phyloP scores from a whole-genome alignment of 176 grass and related monocot genomes.

The Bothriochloa decipiens region DNA sequence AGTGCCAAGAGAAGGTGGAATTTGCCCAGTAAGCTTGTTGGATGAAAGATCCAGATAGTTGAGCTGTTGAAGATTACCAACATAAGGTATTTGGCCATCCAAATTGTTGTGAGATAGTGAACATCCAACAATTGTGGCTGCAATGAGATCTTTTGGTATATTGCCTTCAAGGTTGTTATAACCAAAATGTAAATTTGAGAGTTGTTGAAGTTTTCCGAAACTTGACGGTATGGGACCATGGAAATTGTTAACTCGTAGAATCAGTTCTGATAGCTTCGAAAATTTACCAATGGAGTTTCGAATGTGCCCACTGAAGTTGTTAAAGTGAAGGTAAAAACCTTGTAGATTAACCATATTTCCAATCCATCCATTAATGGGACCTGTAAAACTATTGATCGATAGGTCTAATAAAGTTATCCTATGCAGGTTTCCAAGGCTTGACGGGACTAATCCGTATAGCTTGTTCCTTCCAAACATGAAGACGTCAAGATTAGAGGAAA shows the following conservation, averaged over 20 bases:
- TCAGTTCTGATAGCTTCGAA: constrained; percentile 27
- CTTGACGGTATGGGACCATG: constrained; percentile 40
- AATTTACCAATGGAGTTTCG: constrained; percentile 46
- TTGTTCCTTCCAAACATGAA: constrained; percentile 25
- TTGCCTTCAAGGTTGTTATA: constrained; percentile 35
- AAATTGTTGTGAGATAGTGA: constrained; percentile 21
- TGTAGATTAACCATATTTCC: constrained; percentile 29
- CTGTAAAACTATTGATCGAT: neutral
- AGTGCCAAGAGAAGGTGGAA: constrained; percentile 33
- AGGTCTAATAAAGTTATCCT: constrained; percentile 33
- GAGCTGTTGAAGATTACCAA: constrained; percentile 41
- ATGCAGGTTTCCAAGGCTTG: constrained; percentile 45
- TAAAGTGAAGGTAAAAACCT: neutral
- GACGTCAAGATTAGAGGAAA: constrained; percentile 22
- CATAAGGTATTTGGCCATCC: constrained; percentile 1
- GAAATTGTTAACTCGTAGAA: constrained; percentile 39
- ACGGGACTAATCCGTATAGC: constrained; percentile 35
- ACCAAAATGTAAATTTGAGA: constrained; percentile 14
- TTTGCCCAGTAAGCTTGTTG: constrained; percentile 51
- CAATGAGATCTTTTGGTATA: constrained; percentile 20
- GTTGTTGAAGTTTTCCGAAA: constrained; percentile 32
- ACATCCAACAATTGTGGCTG: neutral
- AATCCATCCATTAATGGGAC: constrained; percentile 31
- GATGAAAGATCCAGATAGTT: constrained; percentile 38
- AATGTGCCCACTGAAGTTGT: constrained; percentile 38